Base-by-base conservation (phyloP, 805 yeast species). In the Lachancea sp. region DNA sequence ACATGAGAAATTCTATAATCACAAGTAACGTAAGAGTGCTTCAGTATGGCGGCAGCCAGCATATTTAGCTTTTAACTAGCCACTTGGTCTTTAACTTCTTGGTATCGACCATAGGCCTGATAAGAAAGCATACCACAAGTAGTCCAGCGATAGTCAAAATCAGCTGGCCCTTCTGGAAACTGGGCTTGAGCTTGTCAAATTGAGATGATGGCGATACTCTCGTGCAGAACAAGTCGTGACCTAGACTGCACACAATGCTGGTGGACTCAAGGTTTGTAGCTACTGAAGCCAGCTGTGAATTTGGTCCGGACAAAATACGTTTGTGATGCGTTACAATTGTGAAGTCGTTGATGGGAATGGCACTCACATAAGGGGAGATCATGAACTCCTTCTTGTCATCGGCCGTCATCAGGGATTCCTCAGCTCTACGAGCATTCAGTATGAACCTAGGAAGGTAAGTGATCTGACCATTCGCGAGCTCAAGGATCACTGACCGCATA, bases 181-280 rank as follows among this genome's bases (percentile, higher is more conserved):
- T 69, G 22, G 70, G 64, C 19, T 79, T 74, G 58, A 90, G 69
- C 37, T 76, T 68, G 63, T 90, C 98, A 62, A 85, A 89, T 29
- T 86, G 84, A 31, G 75, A 75, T 0, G 96, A 85, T 0, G 97
- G 96, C 37, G 82, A 74, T 13, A 83, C 70, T 42, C 77, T 69
- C 0, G 94, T 80, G 54, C 89, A 84, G 64, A 84, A 89, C 5
- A 83, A 58, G 55, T 86, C 94, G n/a, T 70, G 61, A 15, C 82
- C 85, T 33, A 77, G 63, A 26, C 73, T 68, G 45, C 92, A 79
- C 0, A 84, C 74, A 15, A 85, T 69, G 13, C 82, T 70, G 0
- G 97, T 88, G 2, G 95, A 84, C 62, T 90, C 97, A 38, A 88
- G 66, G 29, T 75, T 71, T 0, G 97, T 83, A 2, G 83, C 70